Conservation (phyloP, 192 early-diverging fungal genomes). For the Entomortierella beljakovae region DNA sequence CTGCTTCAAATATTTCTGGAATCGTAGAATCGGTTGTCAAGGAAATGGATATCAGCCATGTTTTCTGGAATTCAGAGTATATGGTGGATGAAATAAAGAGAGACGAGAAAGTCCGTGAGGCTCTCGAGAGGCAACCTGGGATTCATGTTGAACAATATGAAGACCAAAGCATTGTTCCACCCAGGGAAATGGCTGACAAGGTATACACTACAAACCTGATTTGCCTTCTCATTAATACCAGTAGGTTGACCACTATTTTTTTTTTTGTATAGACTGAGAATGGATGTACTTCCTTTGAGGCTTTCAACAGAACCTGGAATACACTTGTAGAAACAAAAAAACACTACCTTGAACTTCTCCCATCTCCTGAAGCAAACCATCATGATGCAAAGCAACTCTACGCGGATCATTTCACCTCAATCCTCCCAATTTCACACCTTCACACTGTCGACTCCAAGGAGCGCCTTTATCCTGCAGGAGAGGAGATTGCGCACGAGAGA, state of each 20-base stretch:
- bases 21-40: conserved; percentile 47
- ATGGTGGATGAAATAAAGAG: conserved; percentile 63
- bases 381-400: conserved; percentile 27
- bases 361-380: conserved; percentile 24
- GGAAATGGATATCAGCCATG: conserved; percentile 40
- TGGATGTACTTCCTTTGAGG: conserved; percentile 56
- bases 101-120: conserved; percentile 43
- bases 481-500: conserved; percentile 58
- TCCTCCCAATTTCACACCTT: neutral
- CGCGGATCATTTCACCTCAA: conserved; percentile 23
- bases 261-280: conserved; percentile 17
- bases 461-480: conserved; percentile 63
- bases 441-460: conserved; percentile 30
- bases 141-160: conserved; percentile 50
- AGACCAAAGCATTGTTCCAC: conserved; percentile 71
- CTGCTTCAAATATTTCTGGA: conserved; percentile 33
- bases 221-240: neutral
- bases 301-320: conserved; percentile 61
- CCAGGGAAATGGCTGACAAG: conserved; percentile 62
- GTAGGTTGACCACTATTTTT: neutral
- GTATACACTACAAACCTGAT: conserved; percentile 25
- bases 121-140: conserved; percentile 15
- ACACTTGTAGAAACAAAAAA: conserved; percentile 41
- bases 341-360: conserved; percentile 2
- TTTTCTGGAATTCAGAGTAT: conserved; percentile 69